A percentile compares a stretch with the other conserved stretches of the same genome.
These are phyloP conservation scores for Trapa bicornis DNA, from an alignment of 345 rosid species.

Conservation along the genomic window DNA sequence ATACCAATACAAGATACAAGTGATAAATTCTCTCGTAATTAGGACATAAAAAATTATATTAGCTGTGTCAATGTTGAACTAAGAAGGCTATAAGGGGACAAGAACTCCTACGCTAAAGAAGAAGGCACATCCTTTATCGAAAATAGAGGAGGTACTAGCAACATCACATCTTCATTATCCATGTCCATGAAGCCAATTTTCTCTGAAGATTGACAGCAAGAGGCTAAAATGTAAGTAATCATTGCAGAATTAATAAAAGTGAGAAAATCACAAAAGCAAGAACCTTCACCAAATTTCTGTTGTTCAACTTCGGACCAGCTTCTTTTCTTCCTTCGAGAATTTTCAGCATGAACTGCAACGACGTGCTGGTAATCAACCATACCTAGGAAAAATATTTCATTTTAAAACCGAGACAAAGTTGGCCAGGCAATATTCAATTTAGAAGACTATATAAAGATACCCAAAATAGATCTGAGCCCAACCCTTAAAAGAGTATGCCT, in stretches of 20 bases:
- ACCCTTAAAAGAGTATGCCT: slow-evolving; percentile 72
- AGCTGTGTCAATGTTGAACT: neutral
- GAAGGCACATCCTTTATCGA: slow-evolving; percentile 72
- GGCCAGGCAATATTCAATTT: neutral
- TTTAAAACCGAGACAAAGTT: neutral
- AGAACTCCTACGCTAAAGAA: slow-evolving; percentile 50
- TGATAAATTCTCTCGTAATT: neutral
- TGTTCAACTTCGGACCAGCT: slow-evolving; percentile 45
- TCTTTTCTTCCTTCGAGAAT: slow-evolving; percentile 55
- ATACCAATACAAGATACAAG: neutral
- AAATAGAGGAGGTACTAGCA: slow-evolving; percentile 69
- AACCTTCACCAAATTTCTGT: slow-evolving; percentile 31
- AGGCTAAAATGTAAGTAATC: neutral
- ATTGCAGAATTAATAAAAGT: neutral
- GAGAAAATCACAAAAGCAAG: neutral
- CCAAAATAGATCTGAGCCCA: slow-evolving; percentile 1
- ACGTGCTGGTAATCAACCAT: slow-evolving; percentile 97
- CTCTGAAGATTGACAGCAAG: slow-evolving; percentile 21
- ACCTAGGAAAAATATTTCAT: slow-evolving; percentile 27
- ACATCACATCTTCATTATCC: slow-evolving; percentile 77
- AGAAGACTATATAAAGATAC: neutral
- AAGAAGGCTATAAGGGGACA: neutral
- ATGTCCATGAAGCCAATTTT: slow-evolving; percentile 44
- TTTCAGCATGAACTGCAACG: slow-evolving; percentile 66
- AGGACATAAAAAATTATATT: no score